Conservation (phyloP, 2,329 filamentous ascomycete species). For the Curvularia spicifera region DNA sequence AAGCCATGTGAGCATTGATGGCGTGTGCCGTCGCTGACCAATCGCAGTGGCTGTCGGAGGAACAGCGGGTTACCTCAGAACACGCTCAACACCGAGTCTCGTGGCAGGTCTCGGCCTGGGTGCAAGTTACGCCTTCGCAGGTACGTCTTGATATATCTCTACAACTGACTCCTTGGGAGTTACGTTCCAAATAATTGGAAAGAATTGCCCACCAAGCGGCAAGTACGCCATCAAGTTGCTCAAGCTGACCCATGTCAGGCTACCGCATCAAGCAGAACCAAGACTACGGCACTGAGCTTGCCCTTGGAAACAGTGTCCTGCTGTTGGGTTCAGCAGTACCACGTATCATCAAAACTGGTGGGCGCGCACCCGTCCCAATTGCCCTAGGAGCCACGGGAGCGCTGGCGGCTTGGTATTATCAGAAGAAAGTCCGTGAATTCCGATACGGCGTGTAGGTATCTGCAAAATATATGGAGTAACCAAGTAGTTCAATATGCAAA, state of each 20-base stretch:
- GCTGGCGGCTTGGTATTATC: conserved; percentile 38
- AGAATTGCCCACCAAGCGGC: background rate
- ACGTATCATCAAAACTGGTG: conserved; percentile 37
- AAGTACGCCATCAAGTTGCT: background rate
- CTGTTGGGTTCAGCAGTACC: conserved; percentile 35
- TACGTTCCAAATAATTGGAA: background rate
- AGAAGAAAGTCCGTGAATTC: conserved; percentile 41
- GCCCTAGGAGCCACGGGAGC: conserved; percentile 34
- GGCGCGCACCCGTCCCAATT: conserved; percentile 36
- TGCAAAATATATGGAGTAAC: background rate
- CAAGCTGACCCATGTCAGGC: conserved; percentile 10
- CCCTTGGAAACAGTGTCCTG: conserved; percentile 35
- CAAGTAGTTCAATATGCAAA: background rate
- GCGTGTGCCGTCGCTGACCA: conserved; percentile 5
- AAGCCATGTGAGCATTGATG: conserved; percentile 9
- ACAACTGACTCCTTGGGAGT: background rate
- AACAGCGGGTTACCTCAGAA: conserved; percentile 38
- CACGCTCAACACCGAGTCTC: conserved; percentile 37
- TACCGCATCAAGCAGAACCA: conserved; percentile 40
- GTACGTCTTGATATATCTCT: conserved; percentile 12
- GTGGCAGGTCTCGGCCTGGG: conserved; percentile 37
- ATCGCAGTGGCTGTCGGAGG: conserved; percentile 34
- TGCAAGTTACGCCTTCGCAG: conserved; percentile 35
- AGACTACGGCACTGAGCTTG: conserved; percentile 40
- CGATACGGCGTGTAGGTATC: conserved; percentile 34